A percentile compares a stretch with the other conserved stretches of the same genome.
Conservation (phyloP, 1,284 basidiomycete genomes). For the Tilletia indica region DNA sequence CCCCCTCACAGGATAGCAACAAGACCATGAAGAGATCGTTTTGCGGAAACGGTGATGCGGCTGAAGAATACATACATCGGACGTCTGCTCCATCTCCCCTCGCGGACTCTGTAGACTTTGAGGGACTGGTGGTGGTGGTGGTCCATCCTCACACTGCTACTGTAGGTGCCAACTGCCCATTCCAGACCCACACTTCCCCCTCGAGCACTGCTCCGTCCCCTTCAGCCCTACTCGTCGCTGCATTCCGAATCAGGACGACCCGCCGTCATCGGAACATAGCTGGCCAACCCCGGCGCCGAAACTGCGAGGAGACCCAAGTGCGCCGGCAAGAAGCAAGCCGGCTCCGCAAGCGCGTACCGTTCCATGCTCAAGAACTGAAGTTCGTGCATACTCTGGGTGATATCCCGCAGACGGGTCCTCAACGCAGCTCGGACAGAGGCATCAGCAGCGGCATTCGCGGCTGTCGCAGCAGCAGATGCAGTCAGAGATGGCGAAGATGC, state of each 20-base stretch:
- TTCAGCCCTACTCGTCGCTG: not conserved
- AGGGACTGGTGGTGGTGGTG: too few species aligned
- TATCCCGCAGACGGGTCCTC: slow-evolving; percentile 10
- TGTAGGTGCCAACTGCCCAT: too few species aligned
- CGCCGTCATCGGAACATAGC: slow-evolving; percentile 9
- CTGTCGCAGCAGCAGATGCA: not conserved
- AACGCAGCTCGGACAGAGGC: not conserved
- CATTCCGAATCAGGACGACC: not conserved
- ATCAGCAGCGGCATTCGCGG: not conserved
- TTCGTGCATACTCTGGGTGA: slow-evolving; percentile 17
- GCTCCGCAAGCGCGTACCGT: slow-evolving; percentile 1
- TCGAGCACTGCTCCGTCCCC: not conserved
- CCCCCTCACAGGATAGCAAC: too few species aligned
- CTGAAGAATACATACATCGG: too few species aligned
- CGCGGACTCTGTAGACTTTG: too few species aligned
- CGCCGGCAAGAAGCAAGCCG: slow-evolving; percentile 11
- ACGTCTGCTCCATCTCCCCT: too few species aligned
- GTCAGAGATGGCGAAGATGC: not conserved
- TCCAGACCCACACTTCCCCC: too few species aligned
- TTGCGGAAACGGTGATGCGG: too few species aligned
- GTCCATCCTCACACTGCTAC: too few species aligned
- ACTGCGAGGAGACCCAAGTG: slow-evolving; percentile 1
- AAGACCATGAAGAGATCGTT: too few species aligned
- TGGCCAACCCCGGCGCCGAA: not conserved
- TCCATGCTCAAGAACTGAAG: slow-evolving; percentile 15